Conservation (phyloP, 768 basidiomycete genomes). For the Filobasidium wieringae region DNA sequence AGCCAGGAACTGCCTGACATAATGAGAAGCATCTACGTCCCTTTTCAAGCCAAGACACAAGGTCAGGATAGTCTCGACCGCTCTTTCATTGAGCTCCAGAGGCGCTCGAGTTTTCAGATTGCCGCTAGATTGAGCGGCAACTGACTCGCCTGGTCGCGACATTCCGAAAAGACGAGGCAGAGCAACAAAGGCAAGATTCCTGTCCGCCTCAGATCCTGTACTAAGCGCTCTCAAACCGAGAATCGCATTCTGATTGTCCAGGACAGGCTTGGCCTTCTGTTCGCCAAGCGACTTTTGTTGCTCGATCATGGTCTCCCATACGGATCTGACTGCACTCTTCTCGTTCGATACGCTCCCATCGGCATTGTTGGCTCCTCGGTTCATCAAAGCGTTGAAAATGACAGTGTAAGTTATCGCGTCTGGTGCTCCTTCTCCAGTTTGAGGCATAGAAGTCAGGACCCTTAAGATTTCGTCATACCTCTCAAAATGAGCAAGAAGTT, state of each 20-base stretch:
- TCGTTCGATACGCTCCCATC: background rate
- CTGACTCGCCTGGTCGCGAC: constrained; percentile 13
- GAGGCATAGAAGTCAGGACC: constrained; percentile 20
- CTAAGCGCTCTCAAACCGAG: constrained; percentile 11
- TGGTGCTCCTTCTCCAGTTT: constrained; percentile 15
- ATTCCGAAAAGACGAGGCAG: constrained; percentile 14
- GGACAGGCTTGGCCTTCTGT: background rate
- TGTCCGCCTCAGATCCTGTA: constrained; percentile 11
- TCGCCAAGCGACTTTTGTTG: constrained; percentile 4
- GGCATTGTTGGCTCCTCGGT: background rate
- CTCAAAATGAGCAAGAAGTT: constrained; percentile 21
- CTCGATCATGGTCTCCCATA: constrained; percentile 15
- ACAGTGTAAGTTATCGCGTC: constrained; percentile 28
- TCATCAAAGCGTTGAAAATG: constrained; percentile 19
- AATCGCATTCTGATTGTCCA: constrained; percentile 17
- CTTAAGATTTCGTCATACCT: constrained; percentile 25
- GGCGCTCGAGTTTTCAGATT: background rate
- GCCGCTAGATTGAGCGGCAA: background rate
- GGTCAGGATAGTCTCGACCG: constrained; percentile 23
- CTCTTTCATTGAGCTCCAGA: constrained; percentile 15
- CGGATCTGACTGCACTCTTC: background rate
- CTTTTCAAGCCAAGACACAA: constrained; percentile 12
- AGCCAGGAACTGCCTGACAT: constrained; percentile 19
- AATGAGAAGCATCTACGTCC: constrained; percentile 19
- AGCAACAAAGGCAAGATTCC: constrained; percentile 14